Conservation (phyloP, 345 rosid genomes). For the Syzygium aromaticum region DNA sequence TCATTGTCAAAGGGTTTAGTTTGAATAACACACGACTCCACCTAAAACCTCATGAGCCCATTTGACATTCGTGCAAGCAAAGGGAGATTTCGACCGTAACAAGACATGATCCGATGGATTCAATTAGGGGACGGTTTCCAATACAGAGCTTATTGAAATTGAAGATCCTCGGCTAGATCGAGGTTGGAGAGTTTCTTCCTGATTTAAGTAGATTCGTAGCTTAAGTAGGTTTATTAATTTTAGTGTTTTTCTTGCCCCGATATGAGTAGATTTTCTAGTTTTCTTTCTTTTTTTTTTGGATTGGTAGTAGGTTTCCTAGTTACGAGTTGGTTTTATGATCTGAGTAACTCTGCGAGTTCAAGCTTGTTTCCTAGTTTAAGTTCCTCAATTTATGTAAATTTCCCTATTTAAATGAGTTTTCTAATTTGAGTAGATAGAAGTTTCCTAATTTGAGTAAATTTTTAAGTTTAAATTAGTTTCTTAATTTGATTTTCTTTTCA, state of each 20-base stretch:
- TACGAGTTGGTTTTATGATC: background rate
- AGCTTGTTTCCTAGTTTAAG: background rate
- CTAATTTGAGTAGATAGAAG: background rate
- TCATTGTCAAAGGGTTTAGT: background rate
- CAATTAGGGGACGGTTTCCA: no score
- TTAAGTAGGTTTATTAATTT: background rate
- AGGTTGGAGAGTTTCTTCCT: background rate
- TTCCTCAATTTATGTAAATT: background rate
- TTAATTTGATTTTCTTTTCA: background rate
- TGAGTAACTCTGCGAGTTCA: background rate
- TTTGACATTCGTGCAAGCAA: background rate
- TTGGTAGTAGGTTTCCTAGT: background rate
- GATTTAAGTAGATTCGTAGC: background rate
- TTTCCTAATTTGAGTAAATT: background rate
- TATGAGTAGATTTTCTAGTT: background rate
- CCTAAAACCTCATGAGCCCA: background rate
- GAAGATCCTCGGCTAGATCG: background rate
- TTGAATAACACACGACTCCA: background rate
- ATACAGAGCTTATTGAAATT: background rate
- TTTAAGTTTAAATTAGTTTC: background rate
- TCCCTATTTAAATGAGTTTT: background rate
- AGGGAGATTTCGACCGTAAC: background rate
- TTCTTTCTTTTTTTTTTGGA: background rate
- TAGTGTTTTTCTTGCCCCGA: rapidly evolving
- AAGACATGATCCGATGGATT: background rate